A percentile compares a stretch with the other conserved stretches of the same genome.
Evolutionary conservation across 2,329 filamentous ascomycete species (phyloP).

Genomic region (Ascochyta pisi): DNA sequence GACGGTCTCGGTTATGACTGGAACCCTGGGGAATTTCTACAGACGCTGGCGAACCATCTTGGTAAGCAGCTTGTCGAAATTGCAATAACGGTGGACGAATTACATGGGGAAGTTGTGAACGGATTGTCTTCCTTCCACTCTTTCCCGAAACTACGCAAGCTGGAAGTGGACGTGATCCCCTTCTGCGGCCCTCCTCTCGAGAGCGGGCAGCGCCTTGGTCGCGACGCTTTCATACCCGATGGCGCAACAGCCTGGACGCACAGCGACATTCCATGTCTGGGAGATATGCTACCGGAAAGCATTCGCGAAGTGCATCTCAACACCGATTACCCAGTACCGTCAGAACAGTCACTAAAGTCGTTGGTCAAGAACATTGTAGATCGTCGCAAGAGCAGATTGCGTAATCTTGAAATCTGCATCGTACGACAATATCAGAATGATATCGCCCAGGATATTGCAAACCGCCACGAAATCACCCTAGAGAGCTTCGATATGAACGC

Average conservation of each 20-base stretch:
- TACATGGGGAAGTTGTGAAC: constrained; percentile 41
- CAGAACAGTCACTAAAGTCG: constrained; percentile 27
- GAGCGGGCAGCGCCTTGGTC: constrained; percentile 40
- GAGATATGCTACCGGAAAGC: constrained; percentile 41
- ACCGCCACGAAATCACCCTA: constrained; percentile 24
- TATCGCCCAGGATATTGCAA: constrained; percentile 25
- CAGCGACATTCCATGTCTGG: constrained; percentile 45
- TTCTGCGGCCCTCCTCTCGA: constrained; percentile 46
- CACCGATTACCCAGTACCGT: constrained; percentile 34
- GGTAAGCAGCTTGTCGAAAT: constrained; percentile 35
- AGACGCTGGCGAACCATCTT: constrained; percentile 33
- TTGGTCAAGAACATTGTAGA: constrained; percentile 42
- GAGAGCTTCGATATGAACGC: constrained; percentile 32
- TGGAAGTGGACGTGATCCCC: constrained; percentile 41
- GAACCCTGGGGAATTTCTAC: constrained; percentile 43
- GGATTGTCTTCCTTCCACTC: constrained; percentile 40
- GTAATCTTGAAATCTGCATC: constrained; percentile 24
- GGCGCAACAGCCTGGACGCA: constrained; percentile 34
- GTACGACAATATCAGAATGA: constrained; percentile 36
- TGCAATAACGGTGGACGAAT: constrained; percentile 43
- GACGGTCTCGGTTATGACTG: constrained; percentile 41
- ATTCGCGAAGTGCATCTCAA: constrained; percentile 43
- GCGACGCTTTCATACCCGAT: constrained; percentile 23
- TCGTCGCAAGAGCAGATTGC: constrained; percentile 29
- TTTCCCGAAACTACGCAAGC: constrained; percentile 29